Conservation (phyloP, 2,329 filamentous ascomycete species). For the Botrytis aclada region DNA sequence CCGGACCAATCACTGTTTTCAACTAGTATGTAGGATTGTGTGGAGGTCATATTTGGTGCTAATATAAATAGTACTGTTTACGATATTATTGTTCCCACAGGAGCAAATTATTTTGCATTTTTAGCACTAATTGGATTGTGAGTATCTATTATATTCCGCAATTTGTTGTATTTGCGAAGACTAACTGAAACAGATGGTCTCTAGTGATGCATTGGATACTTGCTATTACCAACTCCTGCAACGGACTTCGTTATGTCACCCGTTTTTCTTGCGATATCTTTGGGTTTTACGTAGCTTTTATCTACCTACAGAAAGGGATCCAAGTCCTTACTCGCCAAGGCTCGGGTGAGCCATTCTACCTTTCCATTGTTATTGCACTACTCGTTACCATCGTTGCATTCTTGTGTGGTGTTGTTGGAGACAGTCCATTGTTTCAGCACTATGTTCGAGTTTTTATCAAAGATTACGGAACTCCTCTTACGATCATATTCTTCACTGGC, state of each 20-base stretch:
- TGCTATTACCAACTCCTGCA: constrained; percentile 81
- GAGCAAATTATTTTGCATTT: constrained; percentile 80
- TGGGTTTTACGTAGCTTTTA: constrained; percentile 88
- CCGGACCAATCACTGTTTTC: constrained; percentile 87
- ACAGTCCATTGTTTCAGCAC: constrained; percentile 69
- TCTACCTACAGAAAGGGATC: constrained; percentile 88
- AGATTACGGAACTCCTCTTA: constrained; percentile 83
- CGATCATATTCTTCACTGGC: constrained; percentile 82
- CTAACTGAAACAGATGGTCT: constrained; percentile 62
- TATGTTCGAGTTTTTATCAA: constrained; percentile 78
- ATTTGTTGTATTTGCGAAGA: not conserved
- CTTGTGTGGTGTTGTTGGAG: constrained; percentile 67
- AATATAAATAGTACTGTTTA: constrained; percentile 72
- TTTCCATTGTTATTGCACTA: constrained; percentile 72
- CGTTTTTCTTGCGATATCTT: constrained; percentile 92
- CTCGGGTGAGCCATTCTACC: constrained; percentile 63
- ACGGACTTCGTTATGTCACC: constrained; percentile 84
- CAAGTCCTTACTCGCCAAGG: constrained; percentile 80
- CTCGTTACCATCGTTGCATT: constrained; percentile 78
- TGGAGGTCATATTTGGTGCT: not conserved
- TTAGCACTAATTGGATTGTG: constrained; percentile 86
- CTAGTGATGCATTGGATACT: constrained; percentile 81
- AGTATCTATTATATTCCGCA: constrained; percentile 3
- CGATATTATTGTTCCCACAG: constrained; percentile 75
- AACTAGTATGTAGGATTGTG: constrained; percentile 61